Evolutionary conservation across 805 yeast species (phyloP).

Genomic region (Spathaspora boniae): DNA sequence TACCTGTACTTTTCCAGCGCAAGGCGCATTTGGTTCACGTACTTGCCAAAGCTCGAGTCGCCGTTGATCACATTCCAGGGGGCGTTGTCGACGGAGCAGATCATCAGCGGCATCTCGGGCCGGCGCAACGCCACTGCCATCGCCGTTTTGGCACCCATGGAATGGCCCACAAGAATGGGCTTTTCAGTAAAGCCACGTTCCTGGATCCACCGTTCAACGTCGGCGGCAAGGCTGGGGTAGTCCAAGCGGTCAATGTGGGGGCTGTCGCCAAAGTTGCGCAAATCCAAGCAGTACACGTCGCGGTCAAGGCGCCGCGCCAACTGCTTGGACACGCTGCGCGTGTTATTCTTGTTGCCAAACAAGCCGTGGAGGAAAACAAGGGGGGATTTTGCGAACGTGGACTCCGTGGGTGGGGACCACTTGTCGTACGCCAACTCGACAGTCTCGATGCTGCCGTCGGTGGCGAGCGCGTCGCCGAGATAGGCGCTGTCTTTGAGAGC

Average conservation of each 20-base stretch:
- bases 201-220: conserved; percentile 69
- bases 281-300: conserved; percentile 67
- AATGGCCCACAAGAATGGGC: conserved; percentile 73
- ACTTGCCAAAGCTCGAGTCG: conserved; percentile 57
- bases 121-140: conserved; percentile 78
- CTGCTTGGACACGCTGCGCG: conserved; percentile 70
- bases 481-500: conserved; percentile 12
- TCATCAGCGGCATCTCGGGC: conserved; percentile 56
- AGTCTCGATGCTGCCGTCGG: conserved; percentile 38
- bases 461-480: conserved; percentile 31
- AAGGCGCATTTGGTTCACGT: conserved; percentile 58
- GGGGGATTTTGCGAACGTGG: conserved; percentile 45
- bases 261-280: conserved; percentile 91
- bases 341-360: conserved; percentile 81
- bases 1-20: conserved; percentile 49
- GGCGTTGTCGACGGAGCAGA: conserved; percentile 85
- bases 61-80: conserved; percentile 64
- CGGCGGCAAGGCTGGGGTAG: conserved; percentile 79
- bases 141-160: conserved; percentile 93
- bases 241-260: conserved; percentile 73
- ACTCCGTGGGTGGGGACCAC: conserved; percentile 25
- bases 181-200: conserved; percentile 25
- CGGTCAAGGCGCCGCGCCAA: conserved; percentile 46
- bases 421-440: conserved; percentile 56
- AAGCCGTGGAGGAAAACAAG: conserved; percentile 82